A percentile compares a stretch with the other conserved stretches of the same genome.
phyloP scores from a whole-genome alignment of 106 monocot species.

The Phalaenopsis aphrodite region DNA sequence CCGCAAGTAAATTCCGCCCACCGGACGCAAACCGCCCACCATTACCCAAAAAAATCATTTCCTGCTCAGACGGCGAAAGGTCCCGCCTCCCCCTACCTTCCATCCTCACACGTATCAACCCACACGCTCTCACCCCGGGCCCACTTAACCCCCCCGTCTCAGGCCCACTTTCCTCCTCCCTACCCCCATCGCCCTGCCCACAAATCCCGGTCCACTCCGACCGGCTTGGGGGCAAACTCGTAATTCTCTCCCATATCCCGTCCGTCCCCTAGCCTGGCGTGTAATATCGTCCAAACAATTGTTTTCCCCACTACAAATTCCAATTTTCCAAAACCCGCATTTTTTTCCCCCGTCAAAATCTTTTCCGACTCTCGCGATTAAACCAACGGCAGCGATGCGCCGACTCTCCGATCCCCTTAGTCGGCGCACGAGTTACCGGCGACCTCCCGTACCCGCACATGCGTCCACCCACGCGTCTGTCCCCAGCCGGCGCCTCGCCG shows the following conservation, averaged over 20 bases:
- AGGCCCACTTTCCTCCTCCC: too few relatives aligned
- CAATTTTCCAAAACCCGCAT: not conserved
- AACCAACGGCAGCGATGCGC: conserved; percentile 8
- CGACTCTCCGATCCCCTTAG: not conserved
- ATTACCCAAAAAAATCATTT: too few relatives aligned
- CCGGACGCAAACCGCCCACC: too few relatives aligned
- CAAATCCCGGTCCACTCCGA: not conserved
- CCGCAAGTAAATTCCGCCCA: too few relatives aligned
- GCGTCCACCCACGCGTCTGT: not conserved
- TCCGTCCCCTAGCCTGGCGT: not conserved
- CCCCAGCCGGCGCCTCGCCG: not conserved
- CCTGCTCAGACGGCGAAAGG: too few relatives aligned
- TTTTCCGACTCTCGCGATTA: not conserved
- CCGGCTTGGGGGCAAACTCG: not conserved
- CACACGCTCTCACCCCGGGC: too few relatives aligned
- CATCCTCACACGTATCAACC: too few relatives aligned
- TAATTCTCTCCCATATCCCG: not conserved
- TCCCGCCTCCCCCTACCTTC: too few relatives aligned
- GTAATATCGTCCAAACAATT: not conserved
- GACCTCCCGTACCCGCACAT: conserved; percentile 8
- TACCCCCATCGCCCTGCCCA: not conserved
- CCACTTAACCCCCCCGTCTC: too few relatives aligned
- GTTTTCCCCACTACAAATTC: not conserved
- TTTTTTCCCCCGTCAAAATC: conserved; percentile 2
- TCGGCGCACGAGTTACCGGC: conserved; percentile 8